These are phyloP conservation scores for California macrophylla DNA, from an alignment of 441 rosid species.

Conservation along the genomic window DNA sequence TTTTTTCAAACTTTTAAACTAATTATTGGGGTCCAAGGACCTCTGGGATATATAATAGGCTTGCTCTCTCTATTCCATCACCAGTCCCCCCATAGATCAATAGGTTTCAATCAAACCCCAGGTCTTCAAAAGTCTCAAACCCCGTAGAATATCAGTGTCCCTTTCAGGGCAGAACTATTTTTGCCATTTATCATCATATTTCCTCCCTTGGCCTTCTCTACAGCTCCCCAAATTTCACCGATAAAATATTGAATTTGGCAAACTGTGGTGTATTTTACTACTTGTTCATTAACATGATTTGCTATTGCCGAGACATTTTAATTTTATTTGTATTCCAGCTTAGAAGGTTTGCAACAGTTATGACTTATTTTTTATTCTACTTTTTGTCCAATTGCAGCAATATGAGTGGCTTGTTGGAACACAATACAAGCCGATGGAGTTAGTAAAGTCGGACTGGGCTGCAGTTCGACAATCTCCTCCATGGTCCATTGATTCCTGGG, in stretches of 20 bases:
- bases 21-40: background rate
- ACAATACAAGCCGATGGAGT: conserved; percentile 88
- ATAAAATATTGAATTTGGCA: conserved; percentile 6
- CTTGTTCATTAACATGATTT: background rate
- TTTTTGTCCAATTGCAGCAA: conserved; percentile 41
- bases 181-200: background rate
- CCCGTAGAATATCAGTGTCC: background rate
- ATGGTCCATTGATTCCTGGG: conserved; percentile 99
- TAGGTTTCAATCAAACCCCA: background rate
- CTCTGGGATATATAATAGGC: background rate
- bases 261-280: background rate
- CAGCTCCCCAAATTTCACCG: background rate
- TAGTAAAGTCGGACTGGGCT: conserved; percentile 86
- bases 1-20: background rate
- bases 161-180: background rate
- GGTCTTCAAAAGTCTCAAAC: background rate
- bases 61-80: background rate
- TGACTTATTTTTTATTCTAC: background rate
- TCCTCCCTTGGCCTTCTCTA: background rate
- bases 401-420: conserved; percentile 88
- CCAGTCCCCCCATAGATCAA: background rate
- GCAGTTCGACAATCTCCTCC: conserved; percentile 90
- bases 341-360: background rate
- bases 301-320: background rate
- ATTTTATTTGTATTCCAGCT: background rate